A percentile compares a stretch with the other conserved stretches of the same genome.
phyloP scores from a whole-genome alignment of 805 yeast genomes.

The Ogataea trehaloabstinens region DNA sequence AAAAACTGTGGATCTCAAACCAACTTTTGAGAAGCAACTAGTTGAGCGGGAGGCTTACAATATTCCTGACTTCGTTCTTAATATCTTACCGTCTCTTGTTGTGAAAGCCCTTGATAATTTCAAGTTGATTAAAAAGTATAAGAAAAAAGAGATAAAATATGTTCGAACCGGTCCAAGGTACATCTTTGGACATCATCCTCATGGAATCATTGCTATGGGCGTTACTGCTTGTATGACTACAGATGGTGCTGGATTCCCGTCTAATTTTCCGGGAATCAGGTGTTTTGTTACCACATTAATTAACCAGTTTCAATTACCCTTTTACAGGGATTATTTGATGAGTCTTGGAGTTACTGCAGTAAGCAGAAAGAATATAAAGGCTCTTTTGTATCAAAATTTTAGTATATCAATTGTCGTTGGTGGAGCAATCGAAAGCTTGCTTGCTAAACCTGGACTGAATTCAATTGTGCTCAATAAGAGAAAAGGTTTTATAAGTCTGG shows the following conservation, averaged over 20 bases:
- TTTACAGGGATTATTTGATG: constrained; percentile 81
- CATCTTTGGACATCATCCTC: constrained; percentile 93
- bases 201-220: constrained; percentile 92
- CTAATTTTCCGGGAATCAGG: constrained; percentile 80
- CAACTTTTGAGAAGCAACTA: constrained; percentile 51
- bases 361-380: constrained; percentile 64
- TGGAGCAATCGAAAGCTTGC: constrained; percentile 88
- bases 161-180: constrained; percentile 66
- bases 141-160: constrained; percentile 15
- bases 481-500: constrained; percentile 86
- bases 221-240: constrained; percentile 82
- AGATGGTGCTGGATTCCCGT: constrained; percentile 70
- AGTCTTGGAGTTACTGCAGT: constrained; percentile 85
- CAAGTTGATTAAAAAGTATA: constrained; percentile 2
- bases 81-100: constrained; percentile 6
- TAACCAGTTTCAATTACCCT: constrained; percentile 80
- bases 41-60: constrained; percentile 6
- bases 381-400: constrained; percentile 59
- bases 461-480: constrained; percentile 74
- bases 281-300: constrained; percentile 75
- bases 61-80: constrained; percentile 3
- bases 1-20: constrained; percentile 66
- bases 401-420: constrained; percentile 92
- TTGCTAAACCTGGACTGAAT: constrained; percentile 59
- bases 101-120: constrained; percentile 2